Base-by-base conservation (phyloP, 2,329 filamentous ascomycete species). In the Fusarium azukiicola region DNA sequence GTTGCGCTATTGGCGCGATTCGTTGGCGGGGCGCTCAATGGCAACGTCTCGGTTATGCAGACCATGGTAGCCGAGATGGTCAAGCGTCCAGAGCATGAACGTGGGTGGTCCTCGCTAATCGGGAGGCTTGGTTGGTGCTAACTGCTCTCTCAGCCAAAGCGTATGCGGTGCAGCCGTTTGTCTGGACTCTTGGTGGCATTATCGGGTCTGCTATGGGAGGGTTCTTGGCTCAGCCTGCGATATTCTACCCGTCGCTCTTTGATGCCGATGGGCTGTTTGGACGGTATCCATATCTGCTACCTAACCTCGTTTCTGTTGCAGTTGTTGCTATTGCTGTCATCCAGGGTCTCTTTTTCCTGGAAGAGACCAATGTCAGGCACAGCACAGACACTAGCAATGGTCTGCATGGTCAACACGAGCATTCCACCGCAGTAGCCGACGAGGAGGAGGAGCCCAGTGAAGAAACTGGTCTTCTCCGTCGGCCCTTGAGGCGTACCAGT, bases 51-150 rank as follows among this genome's bases (percentile, higher is more conserved):
- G 8, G 94, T 98, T 10, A 96, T 98, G 38, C 97, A 96, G 44
- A 98, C 97, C 2, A 98, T 96, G 76, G 88, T 99, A 54, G 97
- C 97, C 36, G 97, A 99, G 87, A 95, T 98, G 78, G 98, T 97
- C 6, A 96, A 98, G 84, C 92, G 95, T 72, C 97, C 95, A 78
- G 98, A 98, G 85, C 97, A 98, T 47, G 90, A 97, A 95, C 82
- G 92, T 80, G 61, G 77, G 80, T 79, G 46, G 27, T 49, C 46
- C 7, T 6, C 40, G 16, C 36, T 11, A 8, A 14, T 6, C 3
- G 0, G 4, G 3, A 23, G 1, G 5, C 9, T 14, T 5, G 9
- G 11, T 19, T 46, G 1, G 19, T n/a, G 50, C 71, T 79, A 23
- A 79, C 10, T 27, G 10, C 1, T 3, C 6, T 6, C 27, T 12